phyloP scores from a whole-genome alignment of 345 rosid species.

The Capsella bursapastoris region DNA sequence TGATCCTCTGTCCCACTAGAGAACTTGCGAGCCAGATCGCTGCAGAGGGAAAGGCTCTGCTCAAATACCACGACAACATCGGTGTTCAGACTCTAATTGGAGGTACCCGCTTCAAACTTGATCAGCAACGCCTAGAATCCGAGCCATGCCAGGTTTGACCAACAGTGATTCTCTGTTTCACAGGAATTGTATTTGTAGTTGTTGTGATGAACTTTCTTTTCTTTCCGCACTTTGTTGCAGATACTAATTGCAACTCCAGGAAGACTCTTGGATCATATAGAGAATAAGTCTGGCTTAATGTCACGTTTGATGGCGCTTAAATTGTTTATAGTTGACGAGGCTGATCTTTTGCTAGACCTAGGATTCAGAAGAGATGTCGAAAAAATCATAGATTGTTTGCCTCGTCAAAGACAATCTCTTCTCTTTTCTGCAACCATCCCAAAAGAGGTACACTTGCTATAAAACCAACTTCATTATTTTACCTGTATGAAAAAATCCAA shows the following conservation, averaged over 20 bases:
- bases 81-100: slow-evolving; percentile 90
- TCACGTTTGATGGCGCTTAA: slow-evolving; percentile 84
- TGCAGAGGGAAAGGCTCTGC: slow-evolving; percentile 88
- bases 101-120: slow-evolving; percentile 92
- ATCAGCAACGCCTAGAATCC: slow-evolving; percentile 77
- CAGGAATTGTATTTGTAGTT: slow-evolving; percentile 5
- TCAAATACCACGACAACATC: slow-evolving; percentile 80
- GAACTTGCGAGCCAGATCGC: slow-evolving; percentile 96
- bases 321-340: slow-evolving; percentile 94
- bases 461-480: neutral
- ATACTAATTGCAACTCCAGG: slow-evolving; percentile 97
- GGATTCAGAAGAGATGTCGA: slow-evolving; percentile 96
- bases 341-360: slow-evolving; percentile 92
- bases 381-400: slow-evolving; percentile 85
- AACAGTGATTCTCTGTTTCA: neutral
- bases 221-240: slow-evolving; percentile 47
- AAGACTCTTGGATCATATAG: slow-evolving; percentile 89
- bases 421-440: slow-evolving; percentile 92
- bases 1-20: slow-evolving; percentile 90
- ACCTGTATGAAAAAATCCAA: neutral
- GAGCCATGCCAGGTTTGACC: slow-evolving; percentile 88
- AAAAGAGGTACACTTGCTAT: slow-evolving; percentile 63
- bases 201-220: slow-evolving; percentile 13
- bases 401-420: slow-evolving; percentile 83
- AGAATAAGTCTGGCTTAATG: slow-evolving; percentile 80